Evolutionary conservation across 192 early-diverging fungal species (phyloP), one percentile per base, ranked within the genome.

Genomic region (Rhizophagus prolifer): DNA sequence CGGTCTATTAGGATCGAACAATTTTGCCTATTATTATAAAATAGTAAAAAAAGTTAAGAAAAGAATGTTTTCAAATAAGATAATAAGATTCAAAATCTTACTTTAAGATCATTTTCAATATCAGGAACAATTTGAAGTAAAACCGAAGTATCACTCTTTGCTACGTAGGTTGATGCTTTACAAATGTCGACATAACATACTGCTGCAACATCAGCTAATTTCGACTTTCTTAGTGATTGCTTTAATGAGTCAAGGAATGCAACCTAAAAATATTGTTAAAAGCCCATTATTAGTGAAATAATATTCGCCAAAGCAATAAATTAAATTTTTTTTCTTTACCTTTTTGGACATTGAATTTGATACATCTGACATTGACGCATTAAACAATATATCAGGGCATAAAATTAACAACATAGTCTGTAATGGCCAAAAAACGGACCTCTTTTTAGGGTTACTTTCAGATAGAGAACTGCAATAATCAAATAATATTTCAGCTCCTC

Each of bases 361-460:
- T 16, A 44, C 41, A 12, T 44, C 41, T 44, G 66, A 76, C 82
- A 85, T 87, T 72, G 84, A 85, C 63, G 87, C 91, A 74, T 82
- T 87, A 75, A 83, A 82, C 38, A 87, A 82, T 67, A 93, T 85
- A 76, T 98, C 96, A 0, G 96, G 96, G 79, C 95, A 96, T 23
- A 98, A 81, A 67, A 90, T 84, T 38, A 97, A 82, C 14, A 98
- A 86, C 89, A 95, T 88, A 0, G 92, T 92, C 83, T 94, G 92
- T 46, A 95, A 86, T 28, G 96, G 96, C 94, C 95, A 96, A 72
- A 92, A 92, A 7, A 92, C 84, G 36, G 90, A 83, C 65, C 92
- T 88, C 21, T 91, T 86, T 64, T 88, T 85, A 13, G 86, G 73
- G 41, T 87, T 85, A 63, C 87, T 89, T 59, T 92, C 86, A 28